Conservation (phyloP, 2,329 filamentous ascomycete genomes). For the Aspergillus glaucus region DNA sequence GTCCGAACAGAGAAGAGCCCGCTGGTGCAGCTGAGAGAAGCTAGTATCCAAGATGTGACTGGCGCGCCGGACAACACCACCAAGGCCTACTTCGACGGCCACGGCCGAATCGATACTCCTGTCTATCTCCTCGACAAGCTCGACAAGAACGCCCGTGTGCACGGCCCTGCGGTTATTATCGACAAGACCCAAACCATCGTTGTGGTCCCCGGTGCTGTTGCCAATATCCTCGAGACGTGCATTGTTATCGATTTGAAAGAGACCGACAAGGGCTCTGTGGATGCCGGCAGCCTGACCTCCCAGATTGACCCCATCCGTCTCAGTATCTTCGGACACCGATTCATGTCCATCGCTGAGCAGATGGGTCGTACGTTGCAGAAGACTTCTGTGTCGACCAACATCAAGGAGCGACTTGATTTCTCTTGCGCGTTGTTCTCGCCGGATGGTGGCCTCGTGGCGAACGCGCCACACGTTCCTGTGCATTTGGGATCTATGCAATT, state of each 20-base stretch:
- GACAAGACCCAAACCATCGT: constrained; percentile 75
- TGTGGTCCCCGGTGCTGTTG: constrained; percentile 70
- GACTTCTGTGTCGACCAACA: constrained; percentile 67
- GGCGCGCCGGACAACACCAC: constrained; percentile 49
- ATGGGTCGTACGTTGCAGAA: constrained; percentile 77
- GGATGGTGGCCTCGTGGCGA: constrained; percentile 61
- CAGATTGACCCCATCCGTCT: constrained; percentile 63
- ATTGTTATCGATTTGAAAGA: constrained; percentile 77
- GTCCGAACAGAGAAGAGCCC: constrained; percentile 58
- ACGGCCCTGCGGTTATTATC: constrained; percentile 75
- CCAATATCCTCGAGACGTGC: constrained; percentile 75
- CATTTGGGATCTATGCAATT: constrained; percentile 75
- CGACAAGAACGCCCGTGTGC: constrained; percentile 25
- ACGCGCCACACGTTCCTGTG: constrained; percentile 68
- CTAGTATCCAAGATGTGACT: constrained; percentile 48
- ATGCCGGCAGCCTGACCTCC: constrained; percentile 11
- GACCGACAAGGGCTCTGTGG: constrained; percentile 25
- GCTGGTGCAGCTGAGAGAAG: constrained; percentile 58
- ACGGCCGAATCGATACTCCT: constrained; percentile 26
- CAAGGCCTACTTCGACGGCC: constrained; percentile 33
- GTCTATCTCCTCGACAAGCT: constrained; percentile 32
- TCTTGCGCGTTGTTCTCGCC: constrained; percentile 72
- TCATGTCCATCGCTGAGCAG: constrained; percentile 79
- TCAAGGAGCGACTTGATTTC: constrained; percentile 78
- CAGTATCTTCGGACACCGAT: constrained; percentile 71